Base-by-base conservation (phyloP, 352 stramenopile genomes). In the Saprolegnia parasitica region DNA sequence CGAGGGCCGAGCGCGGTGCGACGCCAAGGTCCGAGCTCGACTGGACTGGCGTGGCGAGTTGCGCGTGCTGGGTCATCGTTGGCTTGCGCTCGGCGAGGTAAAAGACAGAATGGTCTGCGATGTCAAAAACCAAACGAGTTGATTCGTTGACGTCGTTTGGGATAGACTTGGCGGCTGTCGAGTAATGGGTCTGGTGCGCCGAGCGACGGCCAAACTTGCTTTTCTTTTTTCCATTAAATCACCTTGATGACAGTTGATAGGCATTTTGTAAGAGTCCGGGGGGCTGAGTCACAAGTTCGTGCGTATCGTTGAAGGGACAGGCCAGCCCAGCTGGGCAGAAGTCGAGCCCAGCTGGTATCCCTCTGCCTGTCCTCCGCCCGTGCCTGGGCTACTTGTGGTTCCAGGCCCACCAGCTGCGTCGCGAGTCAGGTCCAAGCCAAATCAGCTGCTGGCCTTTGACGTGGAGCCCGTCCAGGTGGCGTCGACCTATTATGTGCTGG, bases 1-100 rank as follows among this genome's bases (percentile, higher is more conserved):
- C 84, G 29, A 60, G 65, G 49, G 58, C 73, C 49, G 49, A 72
- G 3, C 80, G 68, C 35, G 75, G 67, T 1, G 24, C 13, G 24
- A n/a, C 24, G 2, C 13, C 9, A 10, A 49, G 4, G 18, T 49
- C 42, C 24, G 52, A 60, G 52, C 52, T 60, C 35, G 52, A 60
- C 1, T 60, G 24, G 52, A 13, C 52, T 9, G 52, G 13, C 52
- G 52, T 60, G 3, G 52, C 52, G 42, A 49, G 11, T n/a, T 60
- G 13, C 13, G 11, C 11, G 52, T 42, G 52, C 29, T 2, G 2
- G 52, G 13, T 35, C 52, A 42, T 60, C 3, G 9, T 60, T 5
- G 29, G 29, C 29, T 35, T 35, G 52, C 3, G 24, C 52, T 1
- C 11, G 24, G 52, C 24, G 24, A n/a, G 52, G 11, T 1, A 60